A percentile compares a stretch with the other conserved stretches of the same genome.
phyloP scores from a whole-genome alignment of 2,329 filamentous ascomycete species.

The Albophoma yamanashiensis region DNA sequence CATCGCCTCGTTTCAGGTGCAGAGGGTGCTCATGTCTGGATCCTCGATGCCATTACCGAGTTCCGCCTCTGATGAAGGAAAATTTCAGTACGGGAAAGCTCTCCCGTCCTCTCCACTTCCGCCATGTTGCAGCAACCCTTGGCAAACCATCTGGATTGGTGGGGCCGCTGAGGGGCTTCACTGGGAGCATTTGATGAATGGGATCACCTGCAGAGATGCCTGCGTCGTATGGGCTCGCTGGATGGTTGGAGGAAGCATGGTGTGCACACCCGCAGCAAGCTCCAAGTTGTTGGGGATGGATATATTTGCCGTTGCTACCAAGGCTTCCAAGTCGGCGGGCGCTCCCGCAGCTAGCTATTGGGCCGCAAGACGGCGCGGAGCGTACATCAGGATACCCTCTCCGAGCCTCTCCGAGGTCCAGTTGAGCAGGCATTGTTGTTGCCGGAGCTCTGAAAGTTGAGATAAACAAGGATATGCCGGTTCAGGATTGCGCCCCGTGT shows the following conservation, averaged over 20 bases:
- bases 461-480: neutral
- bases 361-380: neutral
- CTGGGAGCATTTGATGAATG: neutral
- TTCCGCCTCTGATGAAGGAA: neutral
- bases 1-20: neutral
- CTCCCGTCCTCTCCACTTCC: neutral
- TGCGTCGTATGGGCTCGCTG: neutral
- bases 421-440: neutral
- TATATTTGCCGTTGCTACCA: neutral
- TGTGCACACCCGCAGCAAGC: neutral
- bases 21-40: neutral
- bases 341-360: neutral
- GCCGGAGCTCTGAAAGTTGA: neutral
- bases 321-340: neutral
- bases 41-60: neutral
- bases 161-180: neutral
- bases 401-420: neutral
- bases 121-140: neutral
- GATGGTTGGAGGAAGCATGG: neutral
- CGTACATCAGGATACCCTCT: too few species aligned
- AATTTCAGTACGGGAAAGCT: neutral
- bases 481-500: neutral
- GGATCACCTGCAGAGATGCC: neutral
- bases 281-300: neutral
- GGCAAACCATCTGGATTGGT: neutral